phyloP scores from a whole-genome alignment of 1,139 yeast genomes.

The Lodderomyces orthopsilosis region DNA sequence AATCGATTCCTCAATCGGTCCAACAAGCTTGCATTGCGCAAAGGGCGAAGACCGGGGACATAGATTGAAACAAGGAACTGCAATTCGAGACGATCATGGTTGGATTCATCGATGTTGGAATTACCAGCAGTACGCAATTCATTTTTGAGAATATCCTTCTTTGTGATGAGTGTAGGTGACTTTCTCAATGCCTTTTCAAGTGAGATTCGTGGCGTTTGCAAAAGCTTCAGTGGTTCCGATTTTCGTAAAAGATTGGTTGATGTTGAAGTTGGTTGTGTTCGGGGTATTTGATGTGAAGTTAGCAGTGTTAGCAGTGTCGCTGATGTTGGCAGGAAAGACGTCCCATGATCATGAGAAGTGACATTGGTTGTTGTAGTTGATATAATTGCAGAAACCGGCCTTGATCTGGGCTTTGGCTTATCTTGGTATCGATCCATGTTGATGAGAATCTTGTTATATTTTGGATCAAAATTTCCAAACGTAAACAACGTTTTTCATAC shows the following conservation, averaged over 20 bases:
- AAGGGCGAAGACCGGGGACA: not conserved
- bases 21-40: not conserved
- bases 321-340: not conserved
- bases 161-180: not conserved
- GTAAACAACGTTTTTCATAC: not conserved
- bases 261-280: conserved; percentile 2
- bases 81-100: not conserved
- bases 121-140: not conserved
- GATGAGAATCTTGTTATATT: not conserved
- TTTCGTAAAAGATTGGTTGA: not conserved
- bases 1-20: conserved; percentile 11
- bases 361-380: conserved; percentile 12
- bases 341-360: conserved; percentile 6
- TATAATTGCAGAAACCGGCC: conserved; percentile 10
- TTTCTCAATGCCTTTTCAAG: not conserved
- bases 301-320: not conserved
- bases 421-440: not conserved
- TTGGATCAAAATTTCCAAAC: not conserved
- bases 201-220: not conserved
- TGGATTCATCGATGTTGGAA: not conserved
- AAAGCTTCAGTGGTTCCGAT: not conserved
- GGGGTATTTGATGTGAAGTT: conserved; percentile 3
- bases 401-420: not conserved
- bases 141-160: conserved; percentile 6
- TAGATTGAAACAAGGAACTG: not conserved